Evolutionary conservation across 2,329 filamentous ascomycete species (phyloP).

Genomic region (Fusarium oligoseptatum): DNA sequence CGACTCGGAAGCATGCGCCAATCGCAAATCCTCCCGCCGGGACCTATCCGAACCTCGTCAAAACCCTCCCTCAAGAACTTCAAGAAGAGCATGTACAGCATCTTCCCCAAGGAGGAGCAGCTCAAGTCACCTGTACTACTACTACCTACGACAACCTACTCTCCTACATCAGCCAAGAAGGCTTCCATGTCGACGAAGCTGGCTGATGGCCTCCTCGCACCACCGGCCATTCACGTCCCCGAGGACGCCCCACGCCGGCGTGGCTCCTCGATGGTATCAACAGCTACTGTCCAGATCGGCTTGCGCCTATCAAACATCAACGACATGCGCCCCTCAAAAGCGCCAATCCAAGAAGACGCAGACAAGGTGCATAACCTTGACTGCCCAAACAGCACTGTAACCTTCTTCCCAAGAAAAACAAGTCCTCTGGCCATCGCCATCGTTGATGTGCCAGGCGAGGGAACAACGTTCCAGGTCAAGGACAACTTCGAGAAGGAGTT

Average conservation of each 20-base stretch:
- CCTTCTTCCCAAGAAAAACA: slow-evolving; percentile 37
- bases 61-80: slow-evolving; percentile 42
- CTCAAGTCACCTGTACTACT: slow-evolving; percentile 52
- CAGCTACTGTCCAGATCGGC: slow-evolving; percentile 79
- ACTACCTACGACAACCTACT: slow-evolving; percentile 64
- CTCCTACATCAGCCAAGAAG: slow-evolving; percentile 28
- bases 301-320: slow-evolving; percentile 73
- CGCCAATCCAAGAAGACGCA: slow-evolving; percentile 35
- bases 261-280: slow-evolving; percentile 73
- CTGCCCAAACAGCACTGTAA: slow-evolving; percentile 46
- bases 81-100: slow-evolving; percentile 46
- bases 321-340: slow-evolving; percentile 57
- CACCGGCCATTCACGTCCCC: slow-evolving; percentile 58
- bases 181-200: neutral
- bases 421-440: slow-evolving; percentile 45
- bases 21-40: slow-evolving; percentile 33
- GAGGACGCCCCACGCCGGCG: slow-evolving; percentile 63
- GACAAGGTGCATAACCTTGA: slow-evolving; percentile 55
- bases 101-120: slow-evolving; percentile 39
- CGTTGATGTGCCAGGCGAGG: slow-evolving; percentile 44
- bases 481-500: slow-evolving; percentile 45
- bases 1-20: slow-evolving; percentile 41
- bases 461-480: slow-evolving; percentile 38
- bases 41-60: slow-evolving; percentile 30
- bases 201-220: slow-evolving; percentile 48